A percentile compares a stretch with the other conserved stretches of the same genome.
Evolutionary conservation across 805 yeast species (phyloP).

Genomic region (Sugiyamaella marilandica): DNA sequence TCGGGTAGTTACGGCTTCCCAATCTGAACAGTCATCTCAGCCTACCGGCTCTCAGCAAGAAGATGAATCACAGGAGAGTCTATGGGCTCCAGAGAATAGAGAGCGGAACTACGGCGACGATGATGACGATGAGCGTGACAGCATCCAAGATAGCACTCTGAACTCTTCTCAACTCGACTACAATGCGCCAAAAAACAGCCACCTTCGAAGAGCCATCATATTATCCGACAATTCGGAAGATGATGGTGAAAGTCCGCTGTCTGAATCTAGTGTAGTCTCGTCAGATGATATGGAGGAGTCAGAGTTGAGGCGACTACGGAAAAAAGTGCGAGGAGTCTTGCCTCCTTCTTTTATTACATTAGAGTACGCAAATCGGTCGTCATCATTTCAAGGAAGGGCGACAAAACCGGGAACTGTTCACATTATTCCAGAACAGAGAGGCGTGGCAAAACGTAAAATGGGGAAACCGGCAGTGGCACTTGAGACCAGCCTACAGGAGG

Average conservation of each 20-base stretch:
- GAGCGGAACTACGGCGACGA: not conserved
- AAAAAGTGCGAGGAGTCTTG: constrained; percentile 14
- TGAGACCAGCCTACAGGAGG: not conserved
- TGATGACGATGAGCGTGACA: constrained; percentile 4
- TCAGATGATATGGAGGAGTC: not conserved
- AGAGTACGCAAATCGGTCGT: constrained; percentile 8
- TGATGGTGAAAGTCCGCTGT: not conserved
- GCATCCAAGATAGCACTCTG: not conserved
- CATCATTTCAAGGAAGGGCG: not conserved
- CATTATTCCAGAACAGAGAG: not conserved
- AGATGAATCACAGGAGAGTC: not conserved
- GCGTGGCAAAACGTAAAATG: not conserved
- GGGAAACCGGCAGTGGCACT: not conserved
- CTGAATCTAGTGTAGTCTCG: not conserved
- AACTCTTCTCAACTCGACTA: not conserved
- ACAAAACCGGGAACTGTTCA: not conserved
- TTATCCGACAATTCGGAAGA: not conserved
- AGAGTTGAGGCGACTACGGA: constrained; percentile 1
- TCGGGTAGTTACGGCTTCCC: not conserved
- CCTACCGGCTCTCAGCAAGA: not conserved
- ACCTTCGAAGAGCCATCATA: not conserved
- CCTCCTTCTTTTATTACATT: constrained; percentile 19
- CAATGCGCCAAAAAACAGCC: not conserved
- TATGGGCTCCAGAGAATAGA: not conserved
- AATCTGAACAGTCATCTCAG: not conserved